Percentiles rank a stretch among this genome's conserved stretches.
These are phyloP conservation scores for Ganoderma meredithae DNA, from an alignment of 1,284 basidiomycete species.

Conservation along the genomic window DNA sequence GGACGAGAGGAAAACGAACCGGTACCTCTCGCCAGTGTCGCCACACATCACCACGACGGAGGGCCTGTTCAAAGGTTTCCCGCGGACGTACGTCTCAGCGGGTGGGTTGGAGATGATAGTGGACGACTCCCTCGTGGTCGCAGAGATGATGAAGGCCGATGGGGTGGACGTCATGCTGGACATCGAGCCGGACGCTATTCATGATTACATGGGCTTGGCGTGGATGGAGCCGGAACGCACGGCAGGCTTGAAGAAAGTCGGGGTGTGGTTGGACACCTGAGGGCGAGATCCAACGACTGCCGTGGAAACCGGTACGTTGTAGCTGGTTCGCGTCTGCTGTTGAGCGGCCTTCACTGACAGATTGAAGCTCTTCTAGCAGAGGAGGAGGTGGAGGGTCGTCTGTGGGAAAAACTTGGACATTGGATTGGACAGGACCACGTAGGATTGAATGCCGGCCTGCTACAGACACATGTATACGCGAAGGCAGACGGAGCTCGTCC, in stretches of 20 bases:
- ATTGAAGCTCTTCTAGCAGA: no score
- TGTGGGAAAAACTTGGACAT: not conserved
- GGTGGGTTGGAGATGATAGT: conserved; percentile 44
- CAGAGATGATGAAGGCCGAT: conserved; percentile 39
- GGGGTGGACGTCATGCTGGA: conserved; percentile 39
- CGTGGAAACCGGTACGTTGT: not conserved
- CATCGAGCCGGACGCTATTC: conserved; percentile 47
- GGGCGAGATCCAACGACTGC: not conserved
- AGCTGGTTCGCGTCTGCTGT: not conserved
- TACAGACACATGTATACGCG: no score
- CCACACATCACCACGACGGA: conserved; percentile 34
- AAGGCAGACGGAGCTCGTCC: no score
- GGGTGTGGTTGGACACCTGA: conserved; percentile 33
- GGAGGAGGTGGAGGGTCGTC: not conserved
- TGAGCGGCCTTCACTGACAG: not conserved
- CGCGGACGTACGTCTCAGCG: conserved; percentile 43
- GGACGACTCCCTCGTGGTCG: conserved; percentile 40
- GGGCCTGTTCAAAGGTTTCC: conserved; percentile 42
- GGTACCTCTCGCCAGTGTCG: conserved; percentile 46
- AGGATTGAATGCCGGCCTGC: no score
- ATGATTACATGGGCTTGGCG: conserved; percentile 59
- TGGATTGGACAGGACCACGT: no score
- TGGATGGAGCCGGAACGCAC: conserved; percentile 62
- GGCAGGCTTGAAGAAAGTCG: conserved; percentile 37
- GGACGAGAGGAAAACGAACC: conserved; percentile 34